A percentile compares a stretch with the other conserved stretches of the same genome.
phyloP scores from a whole-genome alignment of 2,329 filamentous ascomycete genomes.

The Alternaria tenuissima region DNA sequence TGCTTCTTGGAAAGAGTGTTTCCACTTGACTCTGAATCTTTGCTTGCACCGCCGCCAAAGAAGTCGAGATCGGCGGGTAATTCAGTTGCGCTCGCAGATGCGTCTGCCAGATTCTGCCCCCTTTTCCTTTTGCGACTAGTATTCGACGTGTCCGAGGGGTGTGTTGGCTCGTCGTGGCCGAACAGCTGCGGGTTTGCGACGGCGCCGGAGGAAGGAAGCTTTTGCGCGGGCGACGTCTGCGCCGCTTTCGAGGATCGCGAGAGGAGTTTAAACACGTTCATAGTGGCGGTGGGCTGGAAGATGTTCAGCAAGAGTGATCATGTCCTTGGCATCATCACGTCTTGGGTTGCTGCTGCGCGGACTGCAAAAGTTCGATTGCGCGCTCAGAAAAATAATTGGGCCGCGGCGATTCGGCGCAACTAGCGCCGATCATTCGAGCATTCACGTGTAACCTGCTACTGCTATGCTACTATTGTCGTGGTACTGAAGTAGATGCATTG shows the following conservation, averaged over 20 bases:
- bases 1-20: constrained; percentile 21
- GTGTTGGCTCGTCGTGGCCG: constrained; percentile 52
- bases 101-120: constrained; percentile 29
- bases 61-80: constrained; percentile 54
- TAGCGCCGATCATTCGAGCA: constrained; percentile 23
- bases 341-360: not conserved
- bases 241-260: constrained; percentile 72
- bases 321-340: constrained; percentile 1
- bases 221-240: constrained; percentile 51
- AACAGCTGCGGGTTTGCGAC: constrained; percentile 74
- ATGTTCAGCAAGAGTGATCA: not conserved
- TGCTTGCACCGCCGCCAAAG: constrained; percentile 44
- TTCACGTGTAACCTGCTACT: constrained; percentile 6
- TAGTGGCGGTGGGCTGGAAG: constrained; percentile 39
- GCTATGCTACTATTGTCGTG: not conserved
- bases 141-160: constrained; percentile 43
- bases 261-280: constrained; percentile 78
- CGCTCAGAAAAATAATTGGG: constrained; percentile 30
- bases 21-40: constrained; percentile 17
- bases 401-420: constrained; percentile 27
- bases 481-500: constrained; percentile 29
- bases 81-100: not conserved
- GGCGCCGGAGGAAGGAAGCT: constrained; percentile 71
- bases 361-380: constrained; percentile 30
- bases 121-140: constrained; percentile 55